These are phyloP conservation scores for Cladophialophora bantiana DNA, from an alignment of 2,329 filamentous ascomycete species.

Conservation along the genomic window DNA sequence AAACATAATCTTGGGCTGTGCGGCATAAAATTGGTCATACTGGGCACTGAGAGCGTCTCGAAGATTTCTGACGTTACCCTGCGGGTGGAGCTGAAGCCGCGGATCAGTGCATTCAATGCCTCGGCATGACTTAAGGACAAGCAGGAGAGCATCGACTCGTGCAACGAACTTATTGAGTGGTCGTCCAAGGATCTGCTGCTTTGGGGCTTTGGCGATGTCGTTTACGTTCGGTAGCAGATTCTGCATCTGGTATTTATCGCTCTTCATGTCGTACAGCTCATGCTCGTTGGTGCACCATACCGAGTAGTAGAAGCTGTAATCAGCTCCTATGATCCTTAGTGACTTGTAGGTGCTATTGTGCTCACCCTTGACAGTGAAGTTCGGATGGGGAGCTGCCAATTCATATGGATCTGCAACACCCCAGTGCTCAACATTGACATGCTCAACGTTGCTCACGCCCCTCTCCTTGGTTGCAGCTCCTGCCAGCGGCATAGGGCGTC, in stretches of 20 bases:
- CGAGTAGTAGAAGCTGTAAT: constrained; percentile 49
- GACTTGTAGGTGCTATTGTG: constrained; percentile 49
- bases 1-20: not conserved
- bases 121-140: constrained; percentile 47
- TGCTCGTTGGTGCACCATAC: constrained; percentile 51
- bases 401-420: constrained; percentile 43
- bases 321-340: constrained; percentile 44
- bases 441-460: constrained; percentile 52
- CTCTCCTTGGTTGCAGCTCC: constrained; percentile 41
- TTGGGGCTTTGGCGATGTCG: too few relatives aligned
- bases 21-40: constrained; percentile 47
- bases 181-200: too few relatives aligned
- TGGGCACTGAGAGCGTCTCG: constrained; percentile 42
- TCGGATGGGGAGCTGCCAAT: not conserved
- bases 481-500: constrained; percentile 4
- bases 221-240: too few relatives aligned
- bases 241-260: too few relatives aligned
- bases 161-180: too few relatives aligned
- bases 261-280: constrained; percentile 39
- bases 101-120: constrained; percentile 41
- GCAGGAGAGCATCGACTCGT: constrained; percentile 42
- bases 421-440: constrained; percentile 66
- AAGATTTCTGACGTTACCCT: constrained; percentile 41
- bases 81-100: constrained; percentile 43
- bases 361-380: not conserved